These are phyloP conservation scores for Juglanconis oblonga DNA, from an alignment of 2,329 filamentous ascomycete species.

Conservation along the genomic window DNA sequence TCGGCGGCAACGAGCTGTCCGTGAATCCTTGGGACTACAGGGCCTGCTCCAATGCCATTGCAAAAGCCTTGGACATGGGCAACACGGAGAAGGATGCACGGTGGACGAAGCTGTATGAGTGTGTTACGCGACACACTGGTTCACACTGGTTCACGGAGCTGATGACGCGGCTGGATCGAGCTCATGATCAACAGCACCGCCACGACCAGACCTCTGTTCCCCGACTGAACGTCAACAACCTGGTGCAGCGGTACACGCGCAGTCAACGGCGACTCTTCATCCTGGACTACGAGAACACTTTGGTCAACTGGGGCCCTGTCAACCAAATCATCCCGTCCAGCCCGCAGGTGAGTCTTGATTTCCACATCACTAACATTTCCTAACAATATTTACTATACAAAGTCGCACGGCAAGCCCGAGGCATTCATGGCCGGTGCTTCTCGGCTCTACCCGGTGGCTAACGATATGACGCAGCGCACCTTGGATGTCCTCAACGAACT, in stretches of 20 bases:
- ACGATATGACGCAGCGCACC: constrained; percentile 55
- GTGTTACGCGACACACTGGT: constrained; percentile 79
- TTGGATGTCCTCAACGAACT: constrained; percentile 81
- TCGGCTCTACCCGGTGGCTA: constrained; percentile 1
- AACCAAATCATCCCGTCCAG: constrained; percentile 82
- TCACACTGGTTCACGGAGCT: constrained; percentile 83
- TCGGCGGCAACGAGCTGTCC: constrained; percentile 74
- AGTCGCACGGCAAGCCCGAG: not conserved
- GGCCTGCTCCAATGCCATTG: constrained; percentile 82
- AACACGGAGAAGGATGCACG: constrained; percentile 69
- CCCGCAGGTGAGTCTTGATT: constrained; percentile 51
- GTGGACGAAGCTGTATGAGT: constrained; percentile 70
- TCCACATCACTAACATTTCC: not conserved
- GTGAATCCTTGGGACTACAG: constrained; percentile 97
- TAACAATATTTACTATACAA: not conserved
- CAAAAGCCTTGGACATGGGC: constrained; percentile 76
- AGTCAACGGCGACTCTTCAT: constrained; percentile 76
- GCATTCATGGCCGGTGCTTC: not conserved
- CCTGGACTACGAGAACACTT: constrained; percentile 89
- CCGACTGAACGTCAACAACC: constrained; percentile 66
- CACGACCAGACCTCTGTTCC: constrained; percentile 85
- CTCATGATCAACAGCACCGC: constrained; percentile 79
- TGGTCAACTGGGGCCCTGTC: constrained; percentile 83
- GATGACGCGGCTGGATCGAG: constrained; percentile 65
- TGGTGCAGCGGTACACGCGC: constrained; percentile 64